Base-by-base conservation (phyloP, 768 basidiomycete species). In the Mycena polygramma region DNA sequence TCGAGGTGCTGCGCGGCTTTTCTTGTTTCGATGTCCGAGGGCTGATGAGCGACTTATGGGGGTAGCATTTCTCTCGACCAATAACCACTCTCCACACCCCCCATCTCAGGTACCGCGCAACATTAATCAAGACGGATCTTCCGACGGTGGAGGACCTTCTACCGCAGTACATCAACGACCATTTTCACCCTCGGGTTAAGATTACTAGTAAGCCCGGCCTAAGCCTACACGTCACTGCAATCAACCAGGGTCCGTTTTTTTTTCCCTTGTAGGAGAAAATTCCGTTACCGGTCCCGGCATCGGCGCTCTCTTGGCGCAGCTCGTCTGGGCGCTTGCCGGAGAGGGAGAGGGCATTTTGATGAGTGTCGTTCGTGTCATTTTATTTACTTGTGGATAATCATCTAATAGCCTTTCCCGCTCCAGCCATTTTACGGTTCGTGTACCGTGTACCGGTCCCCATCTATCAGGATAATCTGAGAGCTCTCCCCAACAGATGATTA, bases 71-170 rank as follows among this genome's bases (percentile, higher is more conserved):
- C 22, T 69, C 67, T 13, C 68, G 64, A 7, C 71, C 71, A 8
- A 48, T 73, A 19, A 52, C 52, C 22, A 60, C 45, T 7, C 45
- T 63, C 22, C 60, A 51, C 26, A 17, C 59, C 0, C 71, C 62
- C 14, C 71, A 73, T 26, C 68, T 73, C 35, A 62, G 58, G 37
- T 73, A 73, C 26, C 52, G 71, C 2, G 46, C 39, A 8, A 73
- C 71, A 14, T 41, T 73, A 4, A 37, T 66, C 37, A 66, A 66
- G 57, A 57, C 68, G 37, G 54, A 46, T 4, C 49, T 73, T 9
- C 71, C 71, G 11, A 73, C 71, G 9, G 71, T 73, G 2, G 68
- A 73, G 30, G 71, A 73, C 54, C 55, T 73, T 8, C 58, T 73
- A 8, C 71, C 71, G 7, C 35, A 73, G 24, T 73, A 73, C 41